phyloP scores from a whole-genome alignment of 441 rosid species.

The Euphorbia corollata region DNA sequence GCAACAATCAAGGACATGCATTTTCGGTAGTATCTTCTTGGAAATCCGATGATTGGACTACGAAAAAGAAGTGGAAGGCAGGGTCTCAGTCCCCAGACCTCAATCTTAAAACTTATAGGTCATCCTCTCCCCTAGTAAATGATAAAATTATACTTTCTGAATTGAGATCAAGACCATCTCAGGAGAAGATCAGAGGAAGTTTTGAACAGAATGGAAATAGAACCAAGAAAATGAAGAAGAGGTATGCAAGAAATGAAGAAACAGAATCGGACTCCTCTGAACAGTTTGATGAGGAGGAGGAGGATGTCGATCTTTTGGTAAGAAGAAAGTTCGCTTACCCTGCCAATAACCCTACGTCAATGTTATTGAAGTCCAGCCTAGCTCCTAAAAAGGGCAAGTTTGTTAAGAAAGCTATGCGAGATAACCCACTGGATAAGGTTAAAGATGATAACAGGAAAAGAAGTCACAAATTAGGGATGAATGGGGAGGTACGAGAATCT shows the following conservation, averaged over 20 bases:
- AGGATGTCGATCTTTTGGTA: conserved; percentile 42
- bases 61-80: conserved; percentile 57
- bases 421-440: conserved; percentile 34
- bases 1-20: conserved; percentile 34
- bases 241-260: conserved; percentile 47
- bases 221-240: conserved; percentile 41
- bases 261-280: conserved; percentile 87
- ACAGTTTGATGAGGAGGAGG: conserved; percentile 40
- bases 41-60: conserved; percentile 49
- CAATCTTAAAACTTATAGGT: conserved; percentile 40
- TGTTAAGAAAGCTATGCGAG: conserved; percentile 39
- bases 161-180: conserved; percentile 42
- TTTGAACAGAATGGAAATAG: conserved; percentile 41
- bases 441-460: conserved; percentile 40
- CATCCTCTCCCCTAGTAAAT: conserved; percentile 46
- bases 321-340: conserved; percentile 47
- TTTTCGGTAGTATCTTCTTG: conserved; percentile 44
- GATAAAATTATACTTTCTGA: conserved; percentile 58
- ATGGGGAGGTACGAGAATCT: conserved; percentile 43
- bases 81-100: conserved; percentile 54
- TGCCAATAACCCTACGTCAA: conserved; percentile 32
- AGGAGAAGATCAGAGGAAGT: conserved; percentile 54
- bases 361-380: conserved; percentile 41
- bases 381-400: conserved; percentile 40
- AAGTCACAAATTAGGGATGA: conserved; percentile 34